A percentile compares a stretch with the other conserved stretches of the same genome.
Conservation (phyloP, 176 grass and related monocot genomes). For the Oryza glumipatula region DNA sequence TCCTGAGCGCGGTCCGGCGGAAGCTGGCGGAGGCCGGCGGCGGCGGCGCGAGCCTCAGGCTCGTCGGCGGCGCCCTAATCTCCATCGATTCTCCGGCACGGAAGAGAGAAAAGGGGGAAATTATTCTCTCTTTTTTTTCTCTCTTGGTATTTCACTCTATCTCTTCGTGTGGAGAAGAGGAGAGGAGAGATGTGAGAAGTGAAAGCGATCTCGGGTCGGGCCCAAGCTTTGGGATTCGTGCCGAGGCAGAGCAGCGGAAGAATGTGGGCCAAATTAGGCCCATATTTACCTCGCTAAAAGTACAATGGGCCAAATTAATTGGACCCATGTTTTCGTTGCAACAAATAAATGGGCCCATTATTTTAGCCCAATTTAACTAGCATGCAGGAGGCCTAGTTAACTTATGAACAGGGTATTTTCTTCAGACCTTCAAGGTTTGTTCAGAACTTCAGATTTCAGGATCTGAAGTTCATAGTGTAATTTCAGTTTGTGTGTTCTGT, state of each 20-base stretch:
- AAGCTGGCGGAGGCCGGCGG: slow-evolving; percentile 23
- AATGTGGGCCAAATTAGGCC: neutral
- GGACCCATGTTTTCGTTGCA: too few species aligned
- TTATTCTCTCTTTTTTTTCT: neutral
- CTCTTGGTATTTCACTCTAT: slow-evolving; percentile 20
- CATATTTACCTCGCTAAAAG: neutral
- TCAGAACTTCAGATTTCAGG: too few species aligned
- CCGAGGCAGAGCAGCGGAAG: neutral
- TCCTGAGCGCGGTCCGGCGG: slow-evolving; percentile 29
- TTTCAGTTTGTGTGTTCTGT: too few species aligned
- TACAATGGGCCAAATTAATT: too few species aligned
- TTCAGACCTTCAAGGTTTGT: too few species aligned
- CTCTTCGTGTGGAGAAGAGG: slow-evolving; percentile 52
- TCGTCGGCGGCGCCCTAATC: slow-evolving; percentile 45
- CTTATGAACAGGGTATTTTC: too few species aligned
- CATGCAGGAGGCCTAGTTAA: too few species aligned
- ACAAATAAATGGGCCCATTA: too few species aligned
- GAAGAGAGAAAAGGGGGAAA: neutral
- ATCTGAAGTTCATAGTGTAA: too few species aligned
- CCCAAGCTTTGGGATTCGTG: neutral
- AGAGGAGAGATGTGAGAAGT: neutral
- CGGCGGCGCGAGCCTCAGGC: slow-evolving; percentile 41
- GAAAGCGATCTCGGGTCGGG: slow-evolving; percentile 28
- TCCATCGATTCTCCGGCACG: slow-evolving; percentile 43
- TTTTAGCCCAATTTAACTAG: too few species aligned